These are phyloP conservation scores for Trichosporon sp. DNA, from an alignment of 1,284 basidiomycete genomes.

Conservation along the genomic window DNA sequence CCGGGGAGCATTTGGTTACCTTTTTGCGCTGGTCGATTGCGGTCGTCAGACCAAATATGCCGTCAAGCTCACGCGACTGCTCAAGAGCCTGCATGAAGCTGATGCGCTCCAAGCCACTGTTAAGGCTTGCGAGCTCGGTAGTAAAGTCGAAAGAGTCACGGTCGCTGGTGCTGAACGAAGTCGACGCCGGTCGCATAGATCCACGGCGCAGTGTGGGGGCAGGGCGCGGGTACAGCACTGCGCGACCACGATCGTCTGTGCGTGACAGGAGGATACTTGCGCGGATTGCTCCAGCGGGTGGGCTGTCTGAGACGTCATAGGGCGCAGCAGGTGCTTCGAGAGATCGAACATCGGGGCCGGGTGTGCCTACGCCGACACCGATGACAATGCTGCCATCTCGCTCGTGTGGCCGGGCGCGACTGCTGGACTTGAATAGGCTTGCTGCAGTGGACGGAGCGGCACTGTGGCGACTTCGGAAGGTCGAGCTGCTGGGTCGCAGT, in stretches of 20 bases:
- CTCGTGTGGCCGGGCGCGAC: not conserved
- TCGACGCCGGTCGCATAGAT: not conserved
- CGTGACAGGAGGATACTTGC: not conserved
- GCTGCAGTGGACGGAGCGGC: not conserved
- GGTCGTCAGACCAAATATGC: not conserved
- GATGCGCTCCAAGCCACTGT: constrained; percentile 58
- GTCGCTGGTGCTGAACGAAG: not conserved
- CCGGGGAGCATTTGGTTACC: not conserved
- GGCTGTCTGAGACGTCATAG: not conserved
- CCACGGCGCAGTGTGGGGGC: not conserved
- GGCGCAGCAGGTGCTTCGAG: not conserved
- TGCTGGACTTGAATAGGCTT: not conserved
- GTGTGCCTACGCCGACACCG: not conserved
- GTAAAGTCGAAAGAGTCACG: constrained; percentile 82
- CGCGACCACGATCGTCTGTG: not conserved
- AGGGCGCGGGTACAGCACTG: not conserved
- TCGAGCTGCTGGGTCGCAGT: not conserved
- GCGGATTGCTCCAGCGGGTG: not conserved
- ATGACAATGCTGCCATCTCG: not conserved
- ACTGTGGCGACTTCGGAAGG: not conserved
- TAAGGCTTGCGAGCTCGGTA: constrained; percentile 64
- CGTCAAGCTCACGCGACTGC: not conserved
- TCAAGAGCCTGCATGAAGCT: constrained; percentile 64
- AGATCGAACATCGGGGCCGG: not conserved
- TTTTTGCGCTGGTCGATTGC: not conserved